Conservation (phyloP, 768 basidiomycete species). For the Galerina marginata region DNA sequence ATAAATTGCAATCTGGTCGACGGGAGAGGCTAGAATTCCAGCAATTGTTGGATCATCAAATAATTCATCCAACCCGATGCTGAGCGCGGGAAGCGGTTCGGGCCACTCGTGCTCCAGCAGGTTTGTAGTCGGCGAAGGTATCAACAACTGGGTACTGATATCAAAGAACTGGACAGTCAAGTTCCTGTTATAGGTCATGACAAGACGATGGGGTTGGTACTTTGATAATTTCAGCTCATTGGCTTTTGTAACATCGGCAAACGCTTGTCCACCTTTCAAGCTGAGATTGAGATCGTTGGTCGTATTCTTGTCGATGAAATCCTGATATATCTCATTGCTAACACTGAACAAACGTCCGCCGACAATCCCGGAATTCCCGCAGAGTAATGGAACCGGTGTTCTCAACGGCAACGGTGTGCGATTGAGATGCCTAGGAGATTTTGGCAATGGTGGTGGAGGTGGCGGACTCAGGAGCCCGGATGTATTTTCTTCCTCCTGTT, state of each 20-base stretch:
- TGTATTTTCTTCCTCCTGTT: background rate
- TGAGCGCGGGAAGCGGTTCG: conserved; percentile 61
- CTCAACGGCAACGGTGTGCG: conserved; percentile 5
- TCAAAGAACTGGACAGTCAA: conserved; percentile 76
- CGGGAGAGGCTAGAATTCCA: conserved; percentile 26
- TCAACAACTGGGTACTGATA: conserved; percentile 69
- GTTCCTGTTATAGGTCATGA: conserved; percentile 69
- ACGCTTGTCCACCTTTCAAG: conserved; percentile 60
- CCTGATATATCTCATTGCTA: conserved; percentile 51
- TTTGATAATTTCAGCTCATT: conserved; percentile 62
- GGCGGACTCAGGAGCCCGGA: conserved; percentile 13
- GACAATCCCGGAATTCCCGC: conserved; percentile 38
- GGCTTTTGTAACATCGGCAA: conserved; percentile 53
- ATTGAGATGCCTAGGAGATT: conserved; percentile 19
- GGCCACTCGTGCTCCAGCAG: conserved; percentile 68
- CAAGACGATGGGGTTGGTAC: conserved; percentile 68
- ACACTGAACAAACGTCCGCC: conserved; percentile 52
- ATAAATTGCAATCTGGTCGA: conserved; percentile 37
- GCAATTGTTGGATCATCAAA: conserved; percentile 49
- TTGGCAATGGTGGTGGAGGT: conserved; percentile 17
- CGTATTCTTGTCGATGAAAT: conserved; percentile 34
- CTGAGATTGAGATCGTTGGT: conserved; percentile 34
- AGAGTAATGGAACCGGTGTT: conserved; percentile 21
- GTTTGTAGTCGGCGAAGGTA: conserved; percentile 38
- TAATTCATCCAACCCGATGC: conserved; percentile 58